phyloP scores from a whole-genome alignment of 108 stramenopile species.

The Heterococcus sp. region DNA sequence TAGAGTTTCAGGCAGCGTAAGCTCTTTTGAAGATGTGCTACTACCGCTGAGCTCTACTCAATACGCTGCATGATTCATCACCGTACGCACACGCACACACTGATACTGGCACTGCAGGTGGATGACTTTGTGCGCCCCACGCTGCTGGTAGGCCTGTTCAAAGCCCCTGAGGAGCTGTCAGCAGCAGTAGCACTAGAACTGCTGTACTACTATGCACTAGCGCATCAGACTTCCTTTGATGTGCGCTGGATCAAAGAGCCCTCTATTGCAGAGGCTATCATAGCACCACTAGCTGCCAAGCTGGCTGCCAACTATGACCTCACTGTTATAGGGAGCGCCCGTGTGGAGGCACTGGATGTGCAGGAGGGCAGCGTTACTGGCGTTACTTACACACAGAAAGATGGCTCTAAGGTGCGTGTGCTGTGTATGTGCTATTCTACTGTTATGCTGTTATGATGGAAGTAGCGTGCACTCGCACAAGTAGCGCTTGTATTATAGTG shows the following conservation, averaged over 20 bases:
- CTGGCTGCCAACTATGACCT: not conserved
- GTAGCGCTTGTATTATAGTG: too few relatives aligned
- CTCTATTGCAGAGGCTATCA: not conserved
- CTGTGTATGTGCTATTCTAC: too few relatives aligned
- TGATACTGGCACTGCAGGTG: not conserved
- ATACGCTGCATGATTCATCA: too few relatives aligned
- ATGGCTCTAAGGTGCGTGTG: not conserved
- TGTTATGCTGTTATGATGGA: too few relatives aligned
- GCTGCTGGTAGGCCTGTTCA: constrained; percentile 58
- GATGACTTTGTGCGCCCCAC: constrained; percentile 35
- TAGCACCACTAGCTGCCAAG: not conserved
- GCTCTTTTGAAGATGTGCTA: too few relatives aligned
- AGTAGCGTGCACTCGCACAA: too few relatives aligned
- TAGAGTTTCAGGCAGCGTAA: too few relatives aligned
- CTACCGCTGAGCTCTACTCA: too few relatives aligned
- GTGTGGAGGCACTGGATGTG: not conserved
- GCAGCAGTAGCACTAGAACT: constrained; percentile 87
- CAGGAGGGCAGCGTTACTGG: not conserved
- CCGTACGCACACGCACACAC: too few relatives aligned
- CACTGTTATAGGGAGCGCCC: not conserved
- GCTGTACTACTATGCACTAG: constrained; percentile 87
- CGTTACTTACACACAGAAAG: not conserved
- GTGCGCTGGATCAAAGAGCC: constrained; percentile 61
- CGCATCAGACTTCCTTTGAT: constrained; percentile 88
- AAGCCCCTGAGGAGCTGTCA: constrained; percentile 83